Evolutionary conservation across 805 yeast species (phyloP), one percentile per base, ranked within the genome.

Genomic region (Starmerella asiatica): DNA sequence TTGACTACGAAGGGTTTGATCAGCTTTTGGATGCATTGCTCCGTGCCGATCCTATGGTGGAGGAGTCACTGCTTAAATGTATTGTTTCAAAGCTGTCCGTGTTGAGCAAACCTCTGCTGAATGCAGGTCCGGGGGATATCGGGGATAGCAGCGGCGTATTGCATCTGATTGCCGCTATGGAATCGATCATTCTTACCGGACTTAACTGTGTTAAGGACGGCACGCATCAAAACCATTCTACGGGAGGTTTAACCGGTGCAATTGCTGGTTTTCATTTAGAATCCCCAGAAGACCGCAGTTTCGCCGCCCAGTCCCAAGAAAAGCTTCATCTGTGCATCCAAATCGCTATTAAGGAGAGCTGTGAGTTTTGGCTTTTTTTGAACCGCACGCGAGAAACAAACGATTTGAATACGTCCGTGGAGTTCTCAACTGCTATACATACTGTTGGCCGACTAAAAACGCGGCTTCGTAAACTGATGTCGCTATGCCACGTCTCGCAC

Each of bases 221-320:
- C 14, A 9, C 17, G 14, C 37, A 34, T 8, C 23, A 16, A 4
- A 34, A 9, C 19, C 21, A 19, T 19, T 18, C 23, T 14, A 6
- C 31, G 15, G 29, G 46, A 12, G 43, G 48, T 8, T 15, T 42
- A 8, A 32, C 47, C 15, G 21, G 41, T 17, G 39, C 42, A 14
- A 21, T 46, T 11, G 36, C 45, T 11, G 45, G 49, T 11, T 79
- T 81, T 53, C 79, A 71, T 44, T 70, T 75, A 12, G 93, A 81
- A 44, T 64, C 80, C 0, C 79, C 79, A 0, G 65, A 65, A 12
- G 56, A 58, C n/a, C 44, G 71, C 33, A 59, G 69, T 16, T 67
- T 70, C 9, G 73, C 69, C 16, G 70, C 68, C 33, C 68, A 65
- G 36, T 72, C 73, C 40, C 59, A 75, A 15, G 40, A 31, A 11